phyloP scores from a whole-genome alignment of 2,329 filamentous ascomycete species.

The Penicillium brasilianum region DNA sequence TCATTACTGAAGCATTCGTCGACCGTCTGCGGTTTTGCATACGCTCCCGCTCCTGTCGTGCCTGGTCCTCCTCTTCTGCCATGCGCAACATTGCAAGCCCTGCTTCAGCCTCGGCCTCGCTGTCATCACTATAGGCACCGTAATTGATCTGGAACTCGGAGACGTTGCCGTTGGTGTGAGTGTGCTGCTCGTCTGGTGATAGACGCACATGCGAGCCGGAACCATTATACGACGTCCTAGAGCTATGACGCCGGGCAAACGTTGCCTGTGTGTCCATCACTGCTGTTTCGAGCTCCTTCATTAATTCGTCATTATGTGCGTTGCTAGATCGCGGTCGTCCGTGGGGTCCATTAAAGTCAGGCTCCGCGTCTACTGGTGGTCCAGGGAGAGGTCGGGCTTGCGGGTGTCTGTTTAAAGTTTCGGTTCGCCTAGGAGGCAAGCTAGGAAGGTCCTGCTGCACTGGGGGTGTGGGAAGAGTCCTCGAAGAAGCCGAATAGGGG shows the following conservation, averaged over 20 bases:
- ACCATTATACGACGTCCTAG: slow-evolving; percentile 31
- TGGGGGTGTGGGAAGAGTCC: slow-evolving; percentile 54
- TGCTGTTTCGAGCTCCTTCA: slow-evolving; percentile 61
- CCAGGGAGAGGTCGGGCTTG: slow-evolving; percentile 64
- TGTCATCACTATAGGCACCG: slow-evolving; percentile 69
- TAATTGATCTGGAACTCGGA: slow-evolving; percentile 53
- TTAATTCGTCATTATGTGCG: slow-evolving; percentile 59
- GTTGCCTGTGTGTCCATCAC: slow-evolving; percentile 46
- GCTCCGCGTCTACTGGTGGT: slow-evolving; percentile 56
- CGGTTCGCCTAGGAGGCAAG: slow-evolving; percentile 56
- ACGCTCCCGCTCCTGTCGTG: slow-evolving; percentile 48
- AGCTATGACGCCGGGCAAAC: slow-evolving; percentile 33
- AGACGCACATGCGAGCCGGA: slow-evolving; percentile 33
- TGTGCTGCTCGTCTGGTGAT: slow-evolving; percentile 52
- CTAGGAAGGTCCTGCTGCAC: slow-evolving; percentile 57
- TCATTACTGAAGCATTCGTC: slow-evolving; percentile 58
- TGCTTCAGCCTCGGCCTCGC: slow-evolving; percentile 84
- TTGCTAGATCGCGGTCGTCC: background rate
- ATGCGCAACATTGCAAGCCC: slow-evolving; percentile 82
- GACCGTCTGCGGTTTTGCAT: slow-evolving; percentile 61
- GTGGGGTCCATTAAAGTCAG: slow-evolving; percentile 26
- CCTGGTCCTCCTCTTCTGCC: slow-evolving; percentile 77
- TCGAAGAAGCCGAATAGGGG: slow-evolving; percentile 40
- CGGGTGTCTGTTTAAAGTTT: slow-evolving; percentile 61
- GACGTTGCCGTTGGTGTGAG: slow-evolving; percentile 55